Evolutionary conservation across 2,329 filamentous ascomycete genomes (phyloP), one percentile per base, ranked within the genome.

Genomic region (Botrytis galanthina): DNA sequence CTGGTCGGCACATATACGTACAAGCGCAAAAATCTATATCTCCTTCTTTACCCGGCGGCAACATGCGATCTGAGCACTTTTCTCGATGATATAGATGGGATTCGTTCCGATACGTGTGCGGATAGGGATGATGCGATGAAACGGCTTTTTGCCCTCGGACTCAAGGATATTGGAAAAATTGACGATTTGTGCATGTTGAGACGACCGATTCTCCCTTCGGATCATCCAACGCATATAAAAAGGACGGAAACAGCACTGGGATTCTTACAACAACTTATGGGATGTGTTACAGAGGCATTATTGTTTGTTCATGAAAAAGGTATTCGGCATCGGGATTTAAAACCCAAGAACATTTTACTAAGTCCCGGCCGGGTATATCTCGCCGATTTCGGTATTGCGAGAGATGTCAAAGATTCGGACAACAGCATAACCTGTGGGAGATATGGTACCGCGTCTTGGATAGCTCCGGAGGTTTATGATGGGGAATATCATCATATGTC

Each of bases 301-400:
- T 73, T 60, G 3, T 78, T 73, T 67, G 71, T 77, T 29, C 78
- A 79, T 37, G 61, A 79, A 26, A 81, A 83, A 66, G 79, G 83
- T 29, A 83, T 86, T 20, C 81, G 85, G 35, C 85, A 86, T 75
- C 81, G 85, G 7, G 84, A 86, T 71, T 82, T 87, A 51, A 86
- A 86, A 74, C 85, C 85, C 2, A 82, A 82, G 51, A 86, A 86
- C 70, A 85, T 86, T 69, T 80, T 86, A 3, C 79, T 86, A 12
- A 84, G 82, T 72, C 81, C 84, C 1, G 82, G 83, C 9, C 81
- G 83, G 14, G 85, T 86, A 14, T 86, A 86, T 73, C 80, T 86
- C 22, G 83, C 84, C 35, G 85, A 86, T 76, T 86, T 86, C 79
- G 85, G 84, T 51, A 85, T 86, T 37, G 84, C 85, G 20, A 81